phyloP scores from a whole-genome alignment of 805 yeast species.

The Vanderwaltozyma verrucispora region DNA sequence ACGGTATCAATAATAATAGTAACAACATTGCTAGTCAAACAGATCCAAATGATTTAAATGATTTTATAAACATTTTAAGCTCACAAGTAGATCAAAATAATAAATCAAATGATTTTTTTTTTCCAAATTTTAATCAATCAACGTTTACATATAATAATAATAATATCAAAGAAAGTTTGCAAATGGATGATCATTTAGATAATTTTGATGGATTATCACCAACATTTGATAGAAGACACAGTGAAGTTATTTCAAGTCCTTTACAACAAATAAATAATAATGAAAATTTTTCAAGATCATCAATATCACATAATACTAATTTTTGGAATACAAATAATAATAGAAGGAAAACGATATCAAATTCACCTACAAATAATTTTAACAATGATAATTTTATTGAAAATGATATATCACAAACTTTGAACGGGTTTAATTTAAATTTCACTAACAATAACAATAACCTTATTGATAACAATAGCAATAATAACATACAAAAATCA shows the following conservation, averaged over 20 bases:
- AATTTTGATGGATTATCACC: not conserved
- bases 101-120: no score
- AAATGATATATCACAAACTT: conserved; percentile 16
- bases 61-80: no score
- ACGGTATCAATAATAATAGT: no score
- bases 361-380: not conserved
- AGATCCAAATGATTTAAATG: no score
- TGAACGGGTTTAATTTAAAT: conserved; percentile 19
- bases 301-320: conserved; percentile 23
- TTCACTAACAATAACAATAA: conserved; percentile 1
- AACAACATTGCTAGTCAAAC: no score
- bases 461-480: no score
- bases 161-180: not conserved
- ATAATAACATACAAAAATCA: no score
- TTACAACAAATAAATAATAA: conserved; percentile 6
- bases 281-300: conserved; percentile 13
- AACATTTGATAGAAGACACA: conserved; percentile 12
- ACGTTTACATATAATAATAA: not conserved
- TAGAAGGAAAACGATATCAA: not conserved
- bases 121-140: no score
- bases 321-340: conserved; percentile 20
- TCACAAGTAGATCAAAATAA: not conserved
- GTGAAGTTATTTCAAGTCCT: conserved; percentile 13
- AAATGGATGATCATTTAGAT: not conserved
- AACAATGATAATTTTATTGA: conserved; percentile 6